Conservation (phyloP, 495 filamentous ascomycete genomes). For the Halenospora varia region DNA sequence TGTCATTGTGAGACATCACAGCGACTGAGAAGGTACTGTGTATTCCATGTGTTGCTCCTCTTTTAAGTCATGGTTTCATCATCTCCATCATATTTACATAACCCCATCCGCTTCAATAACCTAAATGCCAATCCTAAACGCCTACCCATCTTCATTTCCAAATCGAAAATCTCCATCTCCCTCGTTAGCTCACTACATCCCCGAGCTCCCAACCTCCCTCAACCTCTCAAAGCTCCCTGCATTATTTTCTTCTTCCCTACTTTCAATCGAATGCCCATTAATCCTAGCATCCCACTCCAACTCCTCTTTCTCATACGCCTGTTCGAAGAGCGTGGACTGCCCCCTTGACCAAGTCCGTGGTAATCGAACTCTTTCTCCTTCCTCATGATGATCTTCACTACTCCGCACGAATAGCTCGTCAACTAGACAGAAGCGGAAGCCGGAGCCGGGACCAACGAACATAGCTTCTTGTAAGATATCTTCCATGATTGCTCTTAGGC, state of each 20-base stretch:
- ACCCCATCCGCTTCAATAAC: not conserved
- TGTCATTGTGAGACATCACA: no score
- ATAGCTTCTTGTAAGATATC: slow-evolving; percentile 80
- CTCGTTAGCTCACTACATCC: slow-evolving; percentile 29
- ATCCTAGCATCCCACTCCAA: slow-evolving; percentile 28
- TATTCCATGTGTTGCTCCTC: no score
- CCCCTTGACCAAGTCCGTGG: slow-evolving; percentile 36
- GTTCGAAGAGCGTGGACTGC: slow-evolving; percentile 46
- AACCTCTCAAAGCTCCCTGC: slow-evolving; percentile 32
- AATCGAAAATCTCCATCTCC: not conserved
- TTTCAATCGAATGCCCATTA: not conserved
- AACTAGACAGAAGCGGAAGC: slow-evolving; percentile 49
- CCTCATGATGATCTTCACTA: slow-evolving; percentile 1
- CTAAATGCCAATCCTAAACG: no score
- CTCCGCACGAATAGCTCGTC: slow-evolving; percentile 17
- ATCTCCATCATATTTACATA: no score
- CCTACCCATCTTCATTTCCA: no score
- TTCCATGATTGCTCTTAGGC: slow-evolving; percentile 86
- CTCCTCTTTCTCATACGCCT: slow-evolving; percentile 52
- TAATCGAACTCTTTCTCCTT: slow-evolving; percentile 6
- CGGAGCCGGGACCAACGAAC: slow-evolving; percentile 77
- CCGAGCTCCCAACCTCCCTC: slow-evolving; percentile 39
- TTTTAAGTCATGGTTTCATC: no score
- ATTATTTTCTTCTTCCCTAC: slow-evolving; percentile 16
- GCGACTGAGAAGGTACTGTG: no score